These are phyloP conservation scores for Populus pruinosa DNA, from an alignment of 345 rosid species.

Conservation along the genomic window DNA sequence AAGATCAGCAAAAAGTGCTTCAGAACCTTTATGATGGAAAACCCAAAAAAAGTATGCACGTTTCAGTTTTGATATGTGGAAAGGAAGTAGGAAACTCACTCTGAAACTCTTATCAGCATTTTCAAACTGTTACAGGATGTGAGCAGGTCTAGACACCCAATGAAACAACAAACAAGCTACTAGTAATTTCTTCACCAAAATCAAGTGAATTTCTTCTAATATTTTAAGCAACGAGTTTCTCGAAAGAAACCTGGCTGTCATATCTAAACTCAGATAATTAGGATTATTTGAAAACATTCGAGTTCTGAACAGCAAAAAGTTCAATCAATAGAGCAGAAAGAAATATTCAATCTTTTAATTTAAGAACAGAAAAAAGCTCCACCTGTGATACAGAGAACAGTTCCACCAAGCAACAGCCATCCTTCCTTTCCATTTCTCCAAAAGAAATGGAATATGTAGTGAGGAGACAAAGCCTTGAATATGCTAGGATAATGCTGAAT, in stretches of 20 bases:
- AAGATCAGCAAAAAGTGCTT: constrained; percentile 86
- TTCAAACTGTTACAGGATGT: background rate
- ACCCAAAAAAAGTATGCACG: background rate
- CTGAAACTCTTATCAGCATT: background rate
- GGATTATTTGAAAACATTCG: background rate
- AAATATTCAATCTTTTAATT: background rate
- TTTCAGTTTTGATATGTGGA: background rate
- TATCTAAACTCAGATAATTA: background rate
- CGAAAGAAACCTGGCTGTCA: background rate
- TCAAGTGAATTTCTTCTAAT: background rate
- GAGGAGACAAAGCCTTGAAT: constrained; percentile 78
- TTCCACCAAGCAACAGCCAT: constrained; percentile 80
- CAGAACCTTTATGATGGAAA: constrained; percentile 52
- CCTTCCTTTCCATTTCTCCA: constrained; percentile 63
- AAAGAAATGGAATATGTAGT: constrained; percentile 60
- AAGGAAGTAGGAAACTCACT: background rate
- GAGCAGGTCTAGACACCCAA: background rate
- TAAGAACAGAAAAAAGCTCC: background rate
- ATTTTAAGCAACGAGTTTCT: background rate
- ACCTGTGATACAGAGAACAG: constrained; percentile 85
- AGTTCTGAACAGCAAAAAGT: background rate
- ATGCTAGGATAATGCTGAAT: constrained; percentile 58
- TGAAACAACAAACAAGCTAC: background rate
- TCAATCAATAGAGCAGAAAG: background rate
- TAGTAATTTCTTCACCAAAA: background rate